Conservation (phyloP, 2,329 filamentous ascomycete species). For the Aspergillus latus region DNA sequence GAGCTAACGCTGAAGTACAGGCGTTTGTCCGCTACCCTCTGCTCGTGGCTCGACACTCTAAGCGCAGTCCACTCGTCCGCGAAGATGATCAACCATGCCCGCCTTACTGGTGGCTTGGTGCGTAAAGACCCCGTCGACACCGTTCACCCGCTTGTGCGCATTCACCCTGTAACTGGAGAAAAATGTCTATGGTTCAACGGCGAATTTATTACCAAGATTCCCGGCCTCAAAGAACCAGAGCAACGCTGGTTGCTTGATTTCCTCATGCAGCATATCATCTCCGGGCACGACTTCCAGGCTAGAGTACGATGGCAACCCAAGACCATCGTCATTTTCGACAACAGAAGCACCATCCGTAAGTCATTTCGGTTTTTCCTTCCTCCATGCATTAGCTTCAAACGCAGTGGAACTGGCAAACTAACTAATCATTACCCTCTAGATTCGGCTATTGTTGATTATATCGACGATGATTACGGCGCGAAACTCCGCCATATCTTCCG, state of each 20-base stretch:
- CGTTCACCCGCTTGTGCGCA: slow-evolving; percentile 48
- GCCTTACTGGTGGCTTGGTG: slow-evolving; percentile 44
- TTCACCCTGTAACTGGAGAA: slow-evolving; percentile 51
- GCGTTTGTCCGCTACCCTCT: slow-evolving; percentile 53
- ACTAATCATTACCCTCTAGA: slow-evolving; percentile 32
- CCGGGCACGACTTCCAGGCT: slow-evolving; percentile 50
- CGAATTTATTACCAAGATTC: slow-evolving; percentile 50
- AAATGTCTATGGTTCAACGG: slow-evolving; percentile 51
- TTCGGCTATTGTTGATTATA: slow-evolving; percentile 53
- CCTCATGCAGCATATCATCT: slow-evolving; percentile 49
- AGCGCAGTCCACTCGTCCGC: slow-evolving; percentile 42
- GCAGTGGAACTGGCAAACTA: slow-evolving; percentile 17
- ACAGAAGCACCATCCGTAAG: slow-evolving; percentile 49
- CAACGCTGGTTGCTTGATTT: slow-evolving; percentile 49
- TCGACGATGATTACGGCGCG: slow-evolving; percentile 47
- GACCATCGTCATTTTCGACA: slow-evolving; percentile 54
- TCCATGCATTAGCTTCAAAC: slow-evolving; percentile 6
- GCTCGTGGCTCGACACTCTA: slow-evolving; percentile 38
- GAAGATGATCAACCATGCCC: slow-evolving; percentile 47
- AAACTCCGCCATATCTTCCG: slow-evolving; percentile 53
- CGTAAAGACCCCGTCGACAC: slow-evolving; percentile 47
- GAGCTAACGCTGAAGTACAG: slow-evolving; percentile 17
- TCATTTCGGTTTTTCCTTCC: slow-evolving; percentile 9
- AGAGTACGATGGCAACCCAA: slow-evolving; percentile 51
- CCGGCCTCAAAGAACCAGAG: slow-evolving; percentile 51